Percentiles rank a stretch among this genome's conserved stretches.
Evolutionary conservation across 1,284 basidiomycete species (phyloP).

Genomic region (Tylopilus sp.): DNA sequence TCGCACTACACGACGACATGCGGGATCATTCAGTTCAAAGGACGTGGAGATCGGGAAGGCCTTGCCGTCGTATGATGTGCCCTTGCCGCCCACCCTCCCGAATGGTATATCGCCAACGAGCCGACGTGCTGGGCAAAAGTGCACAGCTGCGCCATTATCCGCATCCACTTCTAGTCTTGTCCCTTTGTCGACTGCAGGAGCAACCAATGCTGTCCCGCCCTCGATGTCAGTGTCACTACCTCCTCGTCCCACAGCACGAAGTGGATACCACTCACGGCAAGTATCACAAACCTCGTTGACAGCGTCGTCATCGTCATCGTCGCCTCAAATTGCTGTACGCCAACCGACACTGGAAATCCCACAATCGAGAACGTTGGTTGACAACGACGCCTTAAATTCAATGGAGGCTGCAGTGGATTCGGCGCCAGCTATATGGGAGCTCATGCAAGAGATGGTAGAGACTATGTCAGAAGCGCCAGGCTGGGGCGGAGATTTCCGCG

Average conservation of each 20-base stretch:
- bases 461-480: slow-evolving; percentile 41
- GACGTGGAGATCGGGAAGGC: slow-evolving; percentile 87
- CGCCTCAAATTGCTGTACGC: slow-evolving; percentile 38
- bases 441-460: slow-evolving; percentile 60
- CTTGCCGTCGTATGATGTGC: slow-evolving; percentile 63
- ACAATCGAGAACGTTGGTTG: slow-evolving; percentile 57
- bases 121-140: slow-evolving; percentile 50
- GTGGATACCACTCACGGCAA: slow-evolving; percentile 51
- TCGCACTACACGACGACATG: slow-evolving; percentile 73
- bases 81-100: slow-evolving; percentile 31
- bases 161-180: slow-evolving; percentile 22
- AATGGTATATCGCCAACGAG: slow-evolving; percentile 42
- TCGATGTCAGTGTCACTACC: slow-evolving; percentile 19
- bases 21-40: slow-evolving; percentile 88
- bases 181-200: slow-evolving; percentile 8
- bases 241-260: slow-evolving; percentile 14
- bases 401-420: slow-evolving; percentile 66
- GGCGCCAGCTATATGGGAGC: slow-evolving; percentile 71
- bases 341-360: slow-evolving; percentile 45
- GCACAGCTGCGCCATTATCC: slow-evolving; percentile 29
- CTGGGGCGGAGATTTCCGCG: slow-evolving; percentile 43
- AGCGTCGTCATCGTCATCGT: slow-evolving; percentile 44
- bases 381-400: slow-evolving; percentile 67
- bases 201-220: slow-evolving; percentile 7
- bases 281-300: slow-evolving; percentile 56